Evolutionary conservation across 2,329 filamentous ascomycete genomes (phyloP).

Genomic region (Chlorencoelia australis): DNA sequence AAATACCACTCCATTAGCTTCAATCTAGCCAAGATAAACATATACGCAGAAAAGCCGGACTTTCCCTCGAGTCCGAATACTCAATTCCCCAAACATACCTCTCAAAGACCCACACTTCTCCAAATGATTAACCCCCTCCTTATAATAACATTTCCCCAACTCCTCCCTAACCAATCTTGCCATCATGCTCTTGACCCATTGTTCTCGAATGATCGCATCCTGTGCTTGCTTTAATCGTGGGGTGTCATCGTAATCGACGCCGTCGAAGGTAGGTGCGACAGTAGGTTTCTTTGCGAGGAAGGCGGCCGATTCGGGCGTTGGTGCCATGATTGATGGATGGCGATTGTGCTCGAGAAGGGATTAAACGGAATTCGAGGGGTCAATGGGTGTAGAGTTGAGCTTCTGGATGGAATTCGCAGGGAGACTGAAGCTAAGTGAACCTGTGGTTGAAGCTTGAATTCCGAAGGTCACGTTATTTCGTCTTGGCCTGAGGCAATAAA

Average conservation of each 20-base stretch:
- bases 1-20: slow-evolving; percentile 1
- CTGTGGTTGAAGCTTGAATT: no score
- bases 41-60: background rate
- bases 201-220: slow-evolving; percentile 72
- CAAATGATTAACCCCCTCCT: slow-evolving; percentile 77
- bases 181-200: slow-evolving; percentile 90
- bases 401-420: no score
- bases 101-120: slow-evolving; percentile 76
- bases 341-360: no score
- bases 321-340: slow-evolving; percentile 41
- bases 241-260: slow-evolving; percentile 79
- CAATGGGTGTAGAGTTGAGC: slow-evolving; percentile 2
- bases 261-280: slow-evolving; percentile 74
- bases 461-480: no score
- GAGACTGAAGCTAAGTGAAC: no score
- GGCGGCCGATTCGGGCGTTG: slow-evolving; percentile 70
- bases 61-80: background rate
- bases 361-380: no score
- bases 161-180: slow-evolving; percentile 71
- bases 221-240: slow-evolving; percentile 72
- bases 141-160: slow-evolving; percentile 75
- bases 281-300: slow-evolving; percentile 79
- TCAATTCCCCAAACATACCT: slow-evolving; percentile 45
- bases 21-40: background rate
- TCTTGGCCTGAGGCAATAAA: no score